phyloP scores from a whole-genome alignment of 2,329 filamentous ascomycete genomes.

The Ceratocystiopsis sp. region DNA sequence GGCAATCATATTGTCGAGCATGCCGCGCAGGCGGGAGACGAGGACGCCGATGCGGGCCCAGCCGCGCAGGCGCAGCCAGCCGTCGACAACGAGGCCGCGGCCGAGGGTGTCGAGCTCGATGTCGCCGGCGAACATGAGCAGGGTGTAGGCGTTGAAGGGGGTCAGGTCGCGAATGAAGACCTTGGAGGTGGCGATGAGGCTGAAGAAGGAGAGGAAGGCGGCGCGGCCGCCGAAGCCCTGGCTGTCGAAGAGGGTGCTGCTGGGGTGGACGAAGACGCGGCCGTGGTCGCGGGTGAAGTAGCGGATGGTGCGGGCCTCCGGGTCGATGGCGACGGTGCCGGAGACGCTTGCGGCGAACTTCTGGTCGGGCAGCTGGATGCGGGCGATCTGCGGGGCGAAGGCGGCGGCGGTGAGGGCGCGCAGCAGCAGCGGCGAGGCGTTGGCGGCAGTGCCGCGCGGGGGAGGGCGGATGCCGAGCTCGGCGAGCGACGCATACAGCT shows the following conservation, averaged over 20 bases:
- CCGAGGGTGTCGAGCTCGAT: constrained; percentile 79
- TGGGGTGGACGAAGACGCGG: constrained; percentile 84
- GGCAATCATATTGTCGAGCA: constrained; percentile 75
- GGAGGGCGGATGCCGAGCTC: constrained; percentile 63
- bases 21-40: constrained; percentile 61
- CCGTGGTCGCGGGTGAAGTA: constrained; percentile 79
- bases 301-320: constrained; percentile 79
- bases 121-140: constrained; percentile 77
- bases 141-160: constrained; percentile 77
- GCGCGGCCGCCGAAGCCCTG: constrained; percentile 61
- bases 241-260: constrained; percentile 68
- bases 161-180: constrained; percentile 84
- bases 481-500: constrained; percentile 71
- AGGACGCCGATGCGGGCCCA: constrained; percentile 93
- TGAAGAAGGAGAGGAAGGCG: constrained; percentile 77
- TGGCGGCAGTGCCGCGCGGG: constrained; percentile 10
- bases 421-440: constrained; percentile 30
- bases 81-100: constrained; percentile 75
- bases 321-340: constrained; percentile 82
- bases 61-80: constrained; percentile 70
- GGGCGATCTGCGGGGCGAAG: constrained; percentile 72
- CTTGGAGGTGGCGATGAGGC: constrained; percentile 80
- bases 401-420: constrained; percentile 56
- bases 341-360: constrained; percentile 80
- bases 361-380: constrained; percentile 88